Evolutionary conservation across 2,329 filamentous ascomycete genomes (phyloP).

Genomic region (Epichloe amarillans): DNA sequence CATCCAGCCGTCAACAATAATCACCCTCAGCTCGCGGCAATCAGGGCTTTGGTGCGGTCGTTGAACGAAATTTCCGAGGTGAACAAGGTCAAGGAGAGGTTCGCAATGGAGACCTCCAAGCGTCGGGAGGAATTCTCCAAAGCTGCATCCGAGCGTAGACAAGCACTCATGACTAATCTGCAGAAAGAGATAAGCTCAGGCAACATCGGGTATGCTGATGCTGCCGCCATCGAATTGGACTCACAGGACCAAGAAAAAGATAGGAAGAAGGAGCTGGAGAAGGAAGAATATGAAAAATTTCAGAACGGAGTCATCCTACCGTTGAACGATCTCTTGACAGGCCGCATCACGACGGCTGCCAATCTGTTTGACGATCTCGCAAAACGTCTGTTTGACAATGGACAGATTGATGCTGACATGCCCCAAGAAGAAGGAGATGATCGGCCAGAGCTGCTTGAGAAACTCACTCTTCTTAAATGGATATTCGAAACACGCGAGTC

Average conservation of each 20-base stretch:
- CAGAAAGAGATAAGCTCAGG: conserved; percentile 68
- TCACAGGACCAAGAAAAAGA: conserved; percentile 57
- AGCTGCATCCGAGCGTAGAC: conserved; percentile 38
- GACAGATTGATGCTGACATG: conserved; percentile 54
- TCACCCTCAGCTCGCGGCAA: conserved; percentile 75
- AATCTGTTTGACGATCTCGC: conserved; percentile 66
- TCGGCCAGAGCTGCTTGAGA: conserved; percentile 84
- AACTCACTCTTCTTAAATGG: conserved; percentile 91
- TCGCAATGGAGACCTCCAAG: conserved; percentile 40
- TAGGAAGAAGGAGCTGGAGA: conserved; percentile 57
- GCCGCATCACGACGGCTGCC: conserved; percentile 60
- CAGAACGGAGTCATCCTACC: conserved; percentile 74
- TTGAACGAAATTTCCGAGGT: conserved; percentile 64
- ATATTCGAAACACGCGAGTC: conserved; percentile 88
- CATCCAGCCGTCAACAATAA: conserved; percentile 93
- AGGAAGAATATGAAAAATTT: conserved; percentile 73
- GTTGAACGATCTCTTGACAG: conserved; percentile 65
- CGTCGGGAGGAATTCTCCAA: conserved; percentile 41
- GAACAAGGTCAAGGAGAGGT: conserved; percentile 52
- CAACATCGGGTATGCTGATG: conserved; percentile 69
- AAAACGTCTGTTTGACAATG: conserved; percentile 56
- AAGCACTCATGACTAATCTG: conserved; percentile 58
- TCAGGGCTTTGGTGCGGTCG: conserved; percentile 58
- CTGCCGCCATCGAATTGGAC: conserved; percentile 67
- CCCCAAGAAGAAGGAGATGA: conserved; percentile 93